phyloP scores from a whole-genome alignment of 1,139 yeast genomes.

The Entelexis paramagnoliae region DNA sequence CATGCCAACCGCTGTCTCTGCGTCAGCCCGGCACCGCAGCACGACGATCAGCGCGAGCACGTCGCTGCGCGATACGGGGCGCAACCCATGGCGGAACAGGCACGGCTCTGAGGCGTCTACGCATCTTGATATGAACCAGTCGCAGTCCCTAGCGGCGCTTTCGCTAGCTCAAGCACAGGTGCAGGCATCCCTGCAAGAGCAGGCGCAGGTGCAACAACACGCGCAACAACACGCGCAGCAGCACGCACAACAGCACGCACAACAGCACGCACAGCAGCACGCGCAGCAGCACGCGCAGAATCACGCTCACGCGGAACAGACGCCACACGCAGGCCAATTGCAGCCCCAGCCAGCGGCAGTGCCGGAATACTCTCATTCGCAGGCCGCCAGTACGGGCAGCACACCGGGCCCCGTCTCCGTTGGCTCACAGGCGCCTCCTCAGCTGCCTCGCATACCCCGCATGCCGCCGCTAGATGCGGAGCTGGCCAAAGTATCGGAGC shows the following conservation, averaged over 20 bases:
- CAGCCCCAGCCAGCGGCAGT: not conserved
- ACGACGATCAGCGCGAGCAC: slow-evolving; percentile 10
- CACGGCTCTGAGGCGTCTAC: slow-evolving; percentile 8
- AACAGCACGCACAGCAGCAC: not conserved
- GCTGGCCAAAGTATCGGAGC: not conserved
- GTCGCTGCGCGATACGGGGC: not conserved
- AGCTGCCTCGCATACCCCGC: not conserved
- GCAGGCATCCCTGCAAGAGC: slow-evolving; percentile 5
- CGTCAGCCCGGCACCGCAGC: slow-evolving; percentile 13
- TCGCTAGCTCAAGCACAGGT: not conserved
- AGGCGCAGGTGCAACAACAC: not conserved
- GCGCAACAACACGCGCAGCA: not conserved
- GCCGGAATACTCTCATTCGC: not conserved
- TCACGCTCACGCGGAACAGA: too few species aligned
- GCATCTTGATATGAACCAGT: not conserved
- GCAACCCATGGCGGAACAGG: not conserved
- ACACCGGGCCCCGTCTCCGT: not conserved
- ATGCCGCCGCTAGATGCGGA: not conserved
- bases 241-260: not conserved
- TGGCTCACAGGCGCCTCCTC: not conserved
- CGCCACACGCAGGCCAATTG: too few species aligned
- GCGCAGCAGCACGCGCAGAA: not conserved
- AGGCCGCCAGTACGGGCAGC: not conserved
- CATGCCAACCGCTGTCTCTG: slow-evolving; percentile 8
- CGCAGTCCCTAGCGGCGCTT: not conserved